Conservation (phyloP, 208 protist species). For the Crithidia expoeki region DNA sequence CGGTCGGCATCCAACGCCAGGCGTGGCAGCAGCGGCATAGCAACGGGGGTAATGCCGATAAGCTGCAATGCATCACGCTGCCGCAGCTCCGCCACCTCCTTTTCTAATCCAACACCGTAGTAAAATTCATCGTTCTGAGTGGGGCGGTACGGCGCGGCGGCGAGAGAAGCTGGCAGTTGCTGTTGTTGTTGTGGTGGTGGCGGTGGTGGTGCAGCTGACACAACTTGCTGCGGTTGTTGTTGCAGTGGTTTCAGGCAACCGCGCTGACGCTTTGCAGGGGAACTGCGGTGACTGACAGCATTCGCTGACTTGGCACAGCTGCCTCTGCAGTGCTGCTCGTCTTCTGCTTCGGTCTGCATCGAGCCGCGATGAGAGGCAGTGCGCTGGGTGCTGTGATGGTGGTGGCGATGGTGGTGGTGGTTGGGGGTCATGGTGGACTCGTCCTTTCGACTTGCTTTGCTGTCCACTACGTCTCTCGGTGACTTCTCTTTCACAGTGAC, state of each 20-base stretch:
- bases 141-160: constrained; percentile 16
- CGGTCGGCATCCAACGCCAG: constrained; percentile 11
- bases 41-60: constrained; percentile 32
- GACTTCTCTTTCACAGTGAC: not conserved
- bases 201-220: not conserved
- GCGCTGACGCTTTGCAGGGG: not conserved
- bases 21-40: constrained; percentile 18
- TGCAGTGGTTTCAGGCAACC: not conserved
- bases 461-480: not conserved
- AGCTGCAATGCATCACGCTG: not conserved
- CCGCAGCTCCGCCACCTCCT: constrained; percentile 15
- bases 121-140: constrained; percentile 36
- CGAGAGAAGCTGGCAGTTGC: not conserved
- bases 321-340: not conserved
- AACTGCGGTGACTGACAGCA: not conserved
- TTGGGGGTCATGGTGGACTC: constrained; percentile 13
- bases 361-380: not conserved
- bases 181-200: not conserved
- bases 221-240: not conserved
- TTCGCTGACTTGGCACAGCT: not conserved
- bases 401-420: not conserved
- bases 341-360: not conserved
- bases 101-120: constrained; percentile 6
- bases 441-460: not conserved
- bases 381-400: not conserved